Evolutionary conservation across 257 asterid genomes (phyloP), one percentile per base, ranked within the genome.

Genomic region (Przewalskia tangutica): DNA sequence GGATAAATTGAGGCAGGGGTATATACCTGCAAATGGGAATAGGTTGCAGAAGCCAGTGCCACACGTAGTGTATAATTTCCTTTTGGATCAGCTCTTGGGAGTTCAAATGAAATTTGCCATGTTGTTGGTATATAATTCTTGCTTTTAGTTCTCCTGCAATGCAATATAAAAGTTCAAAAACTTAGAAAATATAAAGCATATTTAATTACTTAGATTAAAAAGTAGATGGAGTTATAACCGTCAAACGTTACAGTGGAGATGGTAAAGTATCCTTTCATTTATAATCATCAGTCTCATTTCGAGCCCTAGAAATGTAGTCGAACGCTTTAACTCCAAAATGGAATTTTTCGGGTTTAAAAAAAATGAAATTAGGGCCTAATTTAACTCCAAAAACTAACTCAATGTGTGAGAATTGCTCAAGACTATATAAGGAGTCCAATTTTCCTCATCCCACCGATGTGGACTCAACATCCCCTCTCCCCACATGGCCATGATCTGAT

Each of bases 1-100:
- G 42, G 40, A 27, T 27, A 62, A 62, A 64, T 32, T 32, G 9
- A 32, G 2, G 6, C 20, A 6, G n/a, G 73, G 3, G 6, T 23
- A 40, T 71, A 56, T 70, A 2, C 84, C 59, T 71, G 18, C 9
- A 82, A 40, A 68, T 75, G 71, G 32, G 84, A 79, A 18, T 73
- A 71, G 14, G 81, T 42, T 9, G 84, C 80, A 75, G 76, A 54
- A 44, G 84, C 84, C 48, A 82, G 51, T 62, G 81, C 85, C 0
- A 82, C 6, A 23, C 59, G 82, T 18, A 82, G 54, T 42, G 82
- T 82, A 60, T 82, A 82, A 14, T 48, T 81, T 60, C 62, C 81
- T 23, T 8, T 34, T n/a, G 46, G 53, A 46, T 75, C 60, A 46
- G 58, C 60, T 20, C 55, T 75, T 23, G 58, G 42, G 11, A 82